Evolutionary conservation across 805 yeast species (phyloP), one percentile per base, ranked within the genome.

Genomic region (Nakazawaea sp.): DNA sequence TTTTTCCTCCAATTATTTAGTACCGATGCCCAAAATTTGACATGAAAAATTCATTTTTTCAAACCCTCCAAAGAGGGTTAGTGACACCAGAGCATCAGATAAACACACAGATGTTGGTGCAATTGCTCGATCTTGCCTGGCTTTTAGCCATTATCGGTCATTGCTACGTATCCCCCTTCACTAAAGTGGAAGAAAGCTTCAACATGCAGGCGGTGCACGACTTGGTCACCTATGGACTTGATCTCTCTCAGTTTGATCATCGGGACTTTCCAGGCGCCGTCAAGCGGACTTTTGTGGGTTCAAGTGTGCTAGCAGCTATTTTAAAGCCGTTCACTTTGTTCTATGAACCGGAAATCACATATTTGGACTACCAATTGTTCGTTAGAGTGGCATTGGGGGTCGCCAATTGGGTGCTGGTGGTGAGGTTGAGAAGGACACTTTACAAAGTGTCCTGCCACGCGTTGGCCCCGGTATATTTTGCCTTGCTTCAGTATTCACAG

Each of bases 151-250:
- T 82, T 9, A 53, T 66, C 2, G 57, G 59, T 32, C 78, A 80
- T 52, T 47, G 82, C 43, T 44, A 63, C 9, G 48, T 72, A 2
- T 70, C 96, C 0, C 97, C 96, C 0, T 86, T 63, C 57, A 81
- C 97, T 2, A 90, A 90, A 58, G 96, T 90, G 1, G 97, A 90
- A 55, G 97, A 90, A 55, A 85, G 96, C 20, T 90, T 90, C 66
- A 85, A 81, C 48, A 64, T 85, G 31, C 97, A 90, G 50, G 97
- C 97, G 0, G 66, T 86, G 29, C 88, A 89, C 52, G 97, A 90
- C 50, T 65, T 88, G 30, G 45, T 85, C 34, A 69, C 71, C 44
- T 68, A 75, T 52, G 96, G 96, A 1, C 45, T 63, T 27, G 57
- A 66, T 18, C 28, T 70, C 1, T 43, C 59, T 1, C 43, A 61